Evolutionary conservation across 495 filamentous ascomycete species (phyloP).

Genomic region (Sphaerosporella brunnea): DNA sequence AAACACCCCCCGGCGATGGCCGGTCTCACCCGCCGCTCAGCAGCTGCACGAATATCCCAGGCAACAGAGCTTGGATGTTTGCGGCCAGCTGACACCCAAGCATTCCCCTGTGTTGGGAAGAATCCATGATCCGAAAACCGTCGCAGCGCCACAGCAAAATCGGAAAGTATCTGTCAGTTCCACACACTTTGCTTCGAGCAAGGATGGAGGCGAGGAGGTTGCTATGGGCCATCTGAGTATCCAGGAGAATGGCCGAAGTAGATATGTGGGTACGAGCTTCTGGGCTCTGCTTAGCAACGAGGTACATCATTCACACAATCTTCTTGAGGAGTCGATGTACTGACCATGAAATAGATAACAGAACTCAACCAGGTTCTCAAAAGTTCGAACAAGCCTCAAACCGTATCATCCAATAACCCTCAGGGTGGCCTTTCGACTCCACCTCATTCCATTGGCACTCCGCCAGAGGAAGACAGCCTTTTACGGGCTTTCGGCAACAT

Average conservation of each 20-base stretch:
- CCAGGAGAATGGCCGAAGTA: constrained; percentile 55
- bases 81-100: neutral
- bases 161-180: neutral
- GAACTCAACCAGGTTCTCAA: constrained; percentile 23
- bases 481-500: constrained; percentile 16
- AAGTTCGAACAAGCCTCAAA: constrained; percentile 4
- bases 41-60: neutral
- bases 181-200: neutral
- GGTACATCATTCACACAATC: constrained; percentile 32
- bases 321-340: too few relatives aligned
- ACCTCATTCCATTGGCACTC: neutral
- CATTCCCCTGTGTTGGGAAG: neutral
- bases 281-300: constrained; percentile 83
- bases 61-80: neutral
- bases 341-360: too few relatives aligned
- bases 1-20: neutral
- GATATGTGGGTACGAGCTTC: constrained; percentile 77
- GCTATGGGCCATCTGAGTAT: constrained; percentile 70
- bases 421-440: constrained; percentile 1
- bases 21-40: neutral
- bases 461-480: neutral
- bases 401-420: neutral
- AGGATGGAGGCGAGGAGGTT: constrained; percentile 34
- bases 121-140: neutral
- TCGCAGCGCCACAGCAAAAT: neutral